These are phyloP conservation scores for Ceratobasidium sp. DNA, from an alignment of 1,284 basidiomycete species.

Conservation along the genomic window DNA sequence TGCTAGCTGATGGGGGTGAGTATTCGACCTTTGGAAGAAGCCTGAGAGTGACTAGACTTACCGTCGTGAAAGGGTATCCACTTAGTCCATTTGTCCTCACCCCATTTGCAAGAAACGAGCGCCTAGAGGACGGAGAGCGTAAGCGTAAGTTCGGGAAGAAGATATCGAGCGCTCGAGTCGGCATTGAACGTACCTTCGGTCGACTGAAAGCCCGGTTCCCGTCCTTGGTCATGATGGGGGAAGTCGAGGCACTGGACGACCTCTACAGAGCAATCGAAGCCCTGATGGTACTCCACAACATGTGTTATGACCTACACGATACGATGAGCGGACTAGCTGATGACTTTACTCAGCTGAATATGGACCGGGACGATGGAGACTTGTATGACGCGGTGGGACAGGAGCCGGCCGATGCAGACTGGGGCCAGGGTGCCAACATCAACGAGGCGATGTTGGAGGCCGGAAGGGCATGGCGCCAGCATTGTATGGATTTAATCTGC, in stretches of 20 bases:
- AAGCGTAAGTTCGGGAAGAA: not conserved
- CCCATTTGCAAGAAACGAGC: not conserved
- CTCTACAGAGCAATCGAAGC: constrained; percentile 18
- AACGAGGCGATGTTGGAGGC: not conserved
- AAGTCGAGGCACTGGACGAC: not conserved
- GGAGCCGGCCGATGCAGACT: not conserved
- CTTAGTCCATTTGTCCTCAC: not conserved
- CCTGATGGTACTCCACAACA: constrained; percentile 15
- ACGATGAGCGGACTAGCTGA: not conserved
- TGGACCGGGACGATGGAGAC: not conserved
- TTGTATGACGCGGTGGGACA: not conserved
- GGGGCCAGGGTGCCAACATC: not conserved
- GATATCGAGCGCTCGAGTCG: not conserved
- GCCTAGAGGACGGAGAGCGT: not conserved
- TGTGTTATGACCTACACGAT: constrained; percentile 1
- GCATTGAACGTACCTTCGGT: constrained; percentile 8
- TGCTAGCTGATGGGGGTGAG: constrained; percentile 23
- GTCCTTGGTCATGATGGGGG: not conserved
- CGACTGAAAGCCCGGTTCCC: constrained; percentile 2
- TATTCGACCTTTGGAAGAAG: not conserved
- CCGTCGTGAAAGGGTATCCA: not conserved
- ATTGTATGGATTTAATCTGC: constrained; percentile 4
- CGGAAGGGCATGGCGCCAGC: not conserved
- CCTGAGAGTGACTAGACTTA: not conserved
- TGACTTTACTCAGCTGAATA: not conserved